These are phyloP conservation scores for Metschnikowia gruessii DNA, from an alignment of 805 yeast genomes.

Conservation along the genomic window DNA sequence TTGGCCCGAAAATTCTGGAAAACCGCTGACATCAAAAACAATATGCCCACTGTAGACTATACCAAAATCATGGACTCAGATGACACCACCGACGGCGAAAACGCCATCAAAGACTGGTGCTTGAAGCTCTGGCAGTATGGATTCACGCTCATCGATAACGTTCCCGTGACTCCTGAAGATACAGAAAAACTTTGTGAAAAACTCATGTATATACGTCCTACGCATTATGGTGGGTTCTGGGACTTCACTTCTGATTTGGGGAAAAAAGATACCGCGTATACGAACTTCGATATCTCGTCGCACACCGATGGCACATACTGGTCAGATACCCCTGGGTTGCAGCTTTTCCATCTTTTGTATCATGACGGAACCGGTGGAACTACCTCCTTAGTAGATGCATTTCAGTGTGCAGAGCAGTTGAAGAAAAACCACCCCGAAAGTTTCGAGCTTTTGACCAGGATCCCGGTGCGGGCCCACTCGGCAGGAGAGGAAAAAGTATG, in stretches of 20 bases:
- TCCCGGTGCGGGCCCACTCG: constrained; percentile 66
- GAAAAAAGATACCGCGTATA: constrained; percentile 69
- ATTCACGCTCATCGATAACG: constrained; percentile 57
- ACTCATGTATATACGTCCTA: constrained; percentile 59
- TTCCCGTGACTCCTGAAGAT: constrained; percentile 57
- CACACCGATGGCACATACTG: constrained; percentile 78
- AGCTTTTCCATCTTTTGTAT: constrained; percentile 59
- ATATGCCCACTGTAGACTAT: constrained; percentile 50
- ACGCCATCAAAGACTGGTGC: constrained; percentile 55
- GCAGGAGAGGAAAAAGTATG: constrained; percentile 66
- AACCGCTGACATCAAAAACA: constrained; percentile 35
- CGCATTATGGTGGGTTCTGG: constrained; percentile 82
- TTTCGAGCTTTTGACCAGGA: constrained; percentile 46
- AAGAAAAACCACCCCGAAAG: constrained; percentile 47
- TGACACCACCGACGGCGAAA: constrained; percentile 30
- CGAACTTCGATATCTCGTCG: constrained; percentile 58
- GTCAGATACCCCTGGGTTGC: constrained; percentile 70
- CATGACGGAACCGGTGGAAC: constrained; percentile 70
- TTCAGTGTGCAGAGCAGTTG: constrained; percentile 54
- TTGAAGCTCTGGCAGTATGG: constrained; percentile 54
- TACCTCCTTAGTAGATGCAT: constrained; percentile 65
- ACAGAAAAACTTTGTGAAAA: constrained; percentile 57
- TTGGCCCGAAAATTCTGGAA: constrained; percentile 45
- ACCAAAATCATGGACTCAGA: constrained; percentile 40
- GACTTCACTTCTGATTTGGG: constrained; percentile 69